Conservation (phyloP, 139 green algal genomes). For the Tetraselmis striata region DNA sequence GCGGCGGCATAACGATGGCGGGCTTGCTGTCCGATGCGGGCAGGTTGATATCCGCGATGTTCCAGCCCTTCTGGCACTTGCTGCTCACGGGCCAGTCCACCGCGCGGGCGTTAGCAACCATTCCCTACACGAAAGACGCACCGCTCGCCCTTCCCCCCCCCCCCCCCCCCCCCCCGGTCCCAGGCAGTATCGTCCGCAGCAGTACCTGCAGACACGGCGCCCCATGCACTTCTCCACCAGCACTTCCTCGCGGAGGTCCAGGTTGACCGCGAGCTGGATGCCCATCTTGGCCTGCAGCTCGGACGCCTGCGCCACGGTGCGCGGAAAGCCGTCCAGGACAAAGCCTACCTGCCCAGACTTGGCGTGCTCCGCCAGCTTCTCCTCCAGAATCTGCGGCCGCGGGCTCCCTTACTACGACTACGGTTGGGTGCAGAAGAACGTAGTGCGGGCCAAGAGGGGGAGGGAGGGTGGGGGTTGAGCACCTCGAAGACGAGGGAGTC, state of each 20-base stretch:
- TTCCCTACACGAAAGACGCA: too few species aligned
- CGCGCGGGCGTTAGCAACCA: too few species aligned
- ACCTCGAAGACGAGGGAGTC: constrained; percentile 77
- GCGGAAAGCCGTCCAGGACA: constrained; percentile 92
- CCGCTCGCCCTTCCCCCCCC: too few species aligned
- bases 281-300: constrained; percentile 49
- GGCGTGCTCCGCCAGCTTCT: constrained; percentile 38
- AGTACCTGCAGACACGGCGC: not conserved
- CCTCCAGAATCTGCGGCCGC: constrained; percentile 51
- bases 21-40: constrained; percentile 40
- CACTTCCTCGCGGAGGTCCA: constrained; percentile 77
- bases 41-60: constrained; percentile 90
- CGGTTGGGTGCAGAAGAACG: too few species aligned
- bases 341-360: constrained; percentile 63
- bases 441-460: too few species aligned
- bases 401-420: too few species aligned
- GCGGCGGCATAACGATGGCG: constrained; percentile 86
- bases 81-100: constrained; percentile 70
- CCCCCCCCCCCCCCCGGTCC: too few species aligned
- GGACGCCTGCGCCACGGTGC: constrained; percentile 65
- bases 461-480: too few species aligned
- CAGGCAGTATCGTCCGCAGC: too few species aligned
- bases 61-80: constrained; percentile 90
- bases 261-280: constrained; percentile 80
- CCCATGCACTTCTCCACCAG: constrained; percentile 88